Evolutionary conservation across 2,329 filamentous ascomycete species (phyloP).

Genomic region (Fusarium equiseti): DNA sequence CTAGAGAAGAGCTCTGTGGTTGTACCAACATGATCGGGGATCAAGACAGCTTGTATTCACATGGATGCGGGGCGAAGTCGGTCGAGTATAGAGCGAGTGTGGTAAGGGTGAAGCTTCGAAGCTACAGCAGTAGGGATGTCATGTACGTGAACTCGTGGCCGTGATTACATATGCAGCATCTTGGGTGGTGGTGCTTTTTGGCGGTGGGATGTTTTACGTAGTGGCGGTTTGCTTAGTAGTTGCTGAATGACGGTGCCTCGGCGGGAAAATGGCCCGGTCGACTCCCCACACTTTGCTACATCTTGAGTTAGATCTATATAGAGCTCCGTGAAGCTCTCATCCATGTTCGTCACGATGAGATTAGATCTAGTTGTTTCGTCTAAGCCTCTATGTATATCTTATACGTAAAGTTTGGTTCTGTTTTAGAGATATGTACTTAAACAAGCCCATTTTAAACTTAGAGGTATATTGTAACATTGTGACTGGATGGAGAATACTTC

Average conservation of each 20-base stretch:
- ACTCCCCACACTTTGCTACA: conserved; percentile 27
- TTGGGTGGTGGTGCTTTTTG: conserved; percentile 23
- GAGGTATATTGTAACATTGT: neutral
- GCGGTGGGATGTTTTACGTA: conserved; percentile 41
- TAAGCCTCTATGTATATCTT: neutral
- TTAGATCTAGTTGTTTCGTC: neutral
- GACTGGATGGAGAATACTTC: neutral
- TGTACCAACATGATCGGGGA: conserved; percentile 58
- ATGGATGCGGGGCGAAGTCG: conserved; percentile 46
- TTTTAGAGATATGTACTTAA: neutral
- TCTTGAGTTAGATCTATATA: neutral
- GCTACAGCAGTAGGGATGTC: conserved; percentile 1
- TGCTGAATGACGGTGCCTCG: conserved; percentile 34
- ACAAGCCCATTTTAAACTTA: neutral
- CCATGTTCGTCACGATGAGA: neutral
- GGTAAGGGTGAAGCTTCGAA: neutral
- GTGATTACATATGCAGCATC: conserved; percentile 31
- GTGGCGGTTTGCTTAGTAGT: conserved; percentile 30
- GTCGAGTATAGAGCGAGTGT: conserved; percentile 7
- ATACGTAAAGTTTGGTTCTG: neutral
- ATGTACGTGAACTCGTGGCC: neutral
- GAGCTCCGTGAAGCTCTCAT: neutral
- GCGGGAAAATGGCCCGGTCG: conserved; percentile 42
- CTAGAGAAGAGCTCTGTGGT: conserved; percentile 52
- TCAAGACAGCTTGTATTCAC: conserved; percentile 49